Conservation (phyloP, 176 grass and related monocot genomes). For the Puya raimondii region DNA sequence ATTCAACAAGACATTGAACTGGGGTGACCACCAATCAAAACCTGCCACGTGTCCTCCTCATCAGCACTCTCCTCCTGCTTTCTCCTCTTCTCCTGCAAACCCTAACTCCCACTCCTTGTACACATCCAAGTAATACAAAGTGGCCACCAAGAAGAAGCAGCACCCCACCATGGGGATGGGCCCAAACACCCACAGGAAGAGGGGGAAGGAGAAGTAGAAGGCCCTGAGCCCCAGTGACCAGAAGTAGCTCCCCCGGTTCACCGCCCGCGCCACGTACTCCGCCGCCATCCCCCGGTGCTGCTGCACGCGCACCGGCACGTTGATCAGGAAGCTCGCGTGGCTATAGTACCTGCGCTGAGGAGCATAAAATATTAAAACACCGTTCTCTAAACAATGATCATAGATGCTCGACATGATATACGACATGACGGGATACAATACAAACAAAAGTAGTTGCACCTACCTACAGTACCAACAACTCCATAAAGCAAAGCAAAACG, state of each 20-base stretch:
- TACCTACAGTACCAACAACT: too few species aligned
- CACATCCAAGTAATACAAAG: conserved; percentile 45
- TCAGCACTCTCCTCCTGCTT: background rate
- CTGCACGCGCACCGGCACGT: conserved; percentile 36
- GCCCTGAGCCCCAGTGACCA: conserved; percentile 51
- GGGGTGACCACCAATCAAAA: too few species aligned
- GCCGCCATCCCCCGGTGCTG: conserved; percentile 11
- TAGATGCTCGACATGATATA: too few species aligned
- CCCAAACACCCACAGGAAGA: conserved; percentile 62
- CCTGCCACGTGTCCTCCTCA: too few species aligned
- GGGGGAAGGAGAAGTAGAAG: conserved; percentile 59
- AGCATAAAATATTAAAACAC: too few species aligned
- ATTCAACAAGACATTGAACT: too few species aligned
- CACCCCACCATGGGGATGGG: conserved; percentile 38
- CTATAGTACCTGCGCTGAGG: conserved; percentile 31
- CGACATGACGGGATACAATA: too few species aligned
- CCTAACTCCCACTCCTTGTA: conserved; percentile 11
- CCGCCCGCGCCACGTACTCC: conserved; percentile 33
- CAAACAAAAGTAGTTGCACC: too few species aligned
- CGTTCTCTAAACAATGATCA: too few species aligned
- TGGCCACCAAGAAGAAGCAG: conserved; percentile 24
- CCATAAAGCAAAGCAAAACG: too few species aligned
- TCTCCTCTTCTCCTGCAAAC: background rate
- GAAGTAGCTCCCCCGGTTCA: conserved; percentile 56
- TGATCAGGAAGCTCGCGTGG: conserved; percentile 53